Conservation (phyloP, 2,329 filamentous ascomycete genomes). For the Monosporascus sp. region DNA sequence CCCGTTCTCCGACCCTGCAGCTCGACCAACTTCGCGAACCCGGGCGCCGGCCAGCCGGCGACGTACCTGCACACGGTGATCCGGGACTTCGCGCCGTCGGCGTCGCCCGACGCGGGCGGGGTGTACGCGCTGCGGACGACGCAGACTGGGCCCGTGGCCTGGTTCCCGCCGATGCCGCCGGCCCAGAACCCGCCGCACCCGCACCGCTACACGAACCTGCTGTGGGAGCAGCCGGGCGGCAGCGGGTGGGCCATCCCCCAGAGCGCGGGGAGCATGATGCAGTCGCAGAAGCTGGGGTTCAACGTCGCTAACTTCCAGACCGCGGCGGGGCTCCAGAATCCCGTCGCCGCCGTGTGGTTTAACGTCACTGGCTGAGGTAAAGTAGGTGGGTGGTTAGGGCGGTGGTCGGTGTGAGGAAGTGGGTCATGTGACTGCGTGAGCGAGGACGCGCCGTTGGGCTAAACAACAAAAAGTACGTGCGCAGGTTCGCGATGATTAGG, state of each 20-base stretch:
- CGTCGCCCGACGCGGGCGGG: conserved; percentile 12
- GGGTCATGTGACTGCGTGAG: too few relatives aligned
- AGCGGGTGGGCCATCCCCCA: conserved; percentile 25
- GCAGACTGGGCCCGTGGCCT: conserved; percentile 18
- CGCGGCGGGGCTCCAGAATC: conserved; percentile 21
- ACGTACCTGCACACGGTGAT: conserved; percentile 27
- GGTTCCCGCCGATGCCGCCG: conserved; percentile 27
- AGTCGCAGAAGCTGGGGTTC: conserved; percentile 27
- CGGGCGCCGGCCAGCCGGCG: conserved; percentile 15
- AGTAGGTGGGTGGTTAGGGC: too few relatives aligned
- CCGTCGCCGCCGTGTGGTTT: conserved; percentile 29
- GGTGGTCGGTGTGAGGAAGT: neutral
- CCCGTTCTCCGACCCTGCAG: neutral
- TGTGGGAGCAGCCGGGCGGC: conserved; percentile 30
- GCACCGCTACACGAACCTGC: conserved; percentile 32
- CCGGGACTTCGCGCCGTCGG: conserved; percentile 23
- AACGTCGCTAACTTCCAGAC: conserved; percentile 26
- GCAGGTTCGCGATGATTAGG: too few relatives aligned
- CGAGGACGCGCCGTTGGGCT: too few relatives aligned
- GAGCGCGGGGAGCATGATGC: conserved; percentile 23
- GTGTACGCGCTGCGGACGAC: conserved; percentile 17
- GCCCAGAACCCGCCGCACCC: conserved; percentile 30
- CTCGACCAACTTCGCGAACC: conserved; percentile 25
- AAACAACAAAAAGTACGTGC: too few relatives aligned
- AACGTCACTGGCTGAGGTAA: conserved; percentile 24